Evolutionary conservation across 192 early-diverging fungal species (phyloP).

Genomic region (Piromyces finnis): DNA sequence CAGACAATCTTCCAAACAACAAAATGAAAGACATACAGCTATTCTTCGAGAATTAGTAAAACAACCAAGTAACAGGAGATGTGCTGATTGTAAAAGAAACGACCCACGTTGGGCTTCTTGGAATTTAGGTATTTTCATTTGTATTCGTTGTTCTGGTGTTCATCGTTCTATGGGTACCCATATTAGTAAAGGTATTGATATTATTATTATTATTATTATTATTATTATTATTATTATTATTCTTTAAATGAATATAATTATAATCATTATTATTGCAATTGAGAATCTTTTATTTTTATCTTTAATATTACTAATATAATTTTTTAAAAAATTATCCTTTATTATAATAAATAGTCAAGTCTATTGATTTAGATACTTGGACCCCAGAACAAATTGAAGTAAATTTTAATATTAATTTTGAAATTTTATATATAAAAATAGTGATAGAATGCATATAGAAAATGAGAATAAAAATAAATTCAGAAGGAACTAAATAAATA

Average conservation of each 20-base stretch:
- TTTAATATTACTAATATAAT: too few species aligned
- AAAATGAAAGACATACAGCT: constrained; percentile 48
- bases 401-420: too few species aligned
- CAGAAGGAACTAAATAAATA: too few species aligned
- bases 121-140: constrained; percentile 42
- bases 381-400: constrained; percentile 53
- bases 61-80: constrained; percentile 46
- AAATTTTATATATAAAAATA: too few species aligned
- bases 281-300: too few species aligned
- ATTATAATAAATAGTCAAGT: constrained; percentile 43
- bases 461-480: too few species aligned
- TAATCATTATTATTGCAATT: background rate
- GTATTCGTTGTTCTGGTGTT: constrained; percentile 46
- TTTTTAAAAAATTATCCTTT: too few species aligned
- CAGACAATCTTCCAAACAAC: constrained; percentile 47
- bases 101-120: constrained; percentile 56
- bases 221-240: too few species aligned
- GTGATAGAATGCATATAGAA: too few species aligned
- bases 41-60: constrained; percentile 54
- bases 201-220: too few species aligned
- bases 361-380: constrained; percentile 67
- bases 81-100: constrained; percentile 68
- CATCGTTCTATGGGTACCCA: constrained; percentile 73
- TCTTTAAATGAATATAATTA: background rate
- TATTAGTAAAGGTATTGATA: constrained; percentile 54